Percentiles rank a stretch among this genome's conserved stretches.
Conservation (phyloP, 2,329 filamentous ascomycete species). For the Pyrenochaeta sp. region DNA sequence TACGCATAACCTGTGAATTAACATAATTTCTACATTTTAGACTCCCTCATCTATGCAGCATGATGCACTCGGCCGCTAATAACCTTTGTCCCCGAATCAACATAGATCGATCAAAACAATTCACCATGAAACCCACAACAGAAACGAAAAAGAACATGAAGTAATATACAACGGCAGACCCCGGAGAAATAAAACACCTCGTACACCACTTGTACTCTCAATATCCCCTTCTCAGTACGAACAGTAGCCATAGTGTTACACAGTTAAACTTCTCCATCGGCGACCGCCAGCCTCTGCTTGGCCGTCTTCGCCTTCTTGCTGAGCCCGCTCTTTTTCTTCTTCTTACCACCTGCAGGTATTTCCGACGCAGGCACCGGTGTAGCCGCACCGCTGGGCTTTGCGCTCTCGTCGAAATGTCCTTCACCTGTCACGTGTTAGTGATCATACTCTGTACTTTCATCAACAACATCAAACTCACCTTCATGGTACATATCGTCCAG, state of each 20-base stretch:
- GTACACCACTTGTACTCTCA: no score
- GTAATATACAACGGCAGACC: constrained; percentile 1
- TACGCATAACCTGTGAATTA: constrained; percentile 2
- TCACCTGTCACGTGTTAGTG: constrained; percentile 70
- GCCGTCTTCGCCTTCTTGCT: constrained; percentile 62
- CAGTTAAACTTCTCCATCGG: constrained; percentile 51
- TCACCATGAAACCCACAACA: no score
- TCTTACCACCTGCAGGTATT: constrained; percentile 54
- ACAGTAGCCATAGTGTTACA: constrained; percentile 21
- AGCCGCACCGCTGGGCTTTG: constrained; percentile 83
- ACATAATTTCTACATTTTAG: constrained; percentile 16
- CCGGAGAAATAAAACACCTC: constrained; percentile 6
- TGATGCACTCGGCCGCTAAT: not conserved
- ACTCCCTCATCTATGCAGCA: constrained; percentile 21
- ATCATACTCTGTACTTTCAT: not conserved
- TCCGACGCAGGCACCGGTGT: constrained; percentile 71
- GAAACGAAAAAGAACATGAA: not conserved
- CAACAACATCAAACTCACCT: constrained; percentile 67
- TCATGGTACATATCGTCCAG: constrained; percentile 99
- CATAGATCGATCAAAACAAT: no score
- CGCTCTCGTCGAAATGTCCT: constrained; percentile 91
- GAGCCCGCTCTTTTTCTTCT: constrained; percentile 60
- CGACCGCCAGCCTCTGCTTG: constrained; percentile 58
- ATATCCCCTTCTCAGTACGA: no score
- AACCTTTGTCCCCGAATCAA: no score